These are phyloP conservation scores for Pythium periplocum DNA, from an alignment of 352 stramenopile genomes.

Conservation along the genomic window DNA sequence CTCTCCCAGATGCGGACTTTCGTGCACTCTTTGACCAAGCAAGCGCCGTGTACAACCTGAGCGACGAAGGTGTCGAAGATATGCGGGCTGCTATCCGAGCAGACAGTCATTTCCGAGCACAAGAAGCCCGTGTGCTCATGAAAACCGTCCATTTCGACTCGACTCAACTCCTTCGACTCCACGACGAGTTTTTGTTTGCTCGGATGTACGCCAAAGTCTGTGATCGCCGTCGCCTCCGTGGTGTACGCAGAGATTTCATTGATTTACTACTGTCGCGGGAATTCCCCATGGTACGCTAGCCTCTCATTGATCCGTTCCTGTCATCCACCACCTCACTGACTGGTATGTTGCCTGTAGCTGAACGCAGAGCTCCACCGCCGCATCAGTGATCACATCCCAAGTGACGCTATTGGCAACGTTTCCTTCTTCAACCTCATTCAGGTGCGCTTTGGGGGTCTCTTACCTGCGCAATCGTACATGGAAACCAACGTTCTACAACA, in stretches of 20 bases:
- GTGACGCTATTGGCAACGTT: constrained; percentile 56
- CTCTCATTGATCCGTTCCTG: too few species aligned
- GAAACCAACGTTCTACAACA: background rate
- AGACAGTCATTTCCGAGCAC: constrained; percentile 41
- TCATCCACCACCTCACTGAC: too few species aligned
- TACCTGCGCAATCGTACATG: too few species aligned
- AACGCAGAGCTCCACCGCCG: constrained; percentile 29
- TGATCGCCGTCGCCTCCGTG: constrained; percentile 35
- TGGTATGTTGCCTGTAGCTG: constrained; percentile 23
- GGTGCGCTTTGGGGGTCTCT: constrained; percentile 15
- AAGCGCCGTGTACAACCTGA: constrained; percentile 41
- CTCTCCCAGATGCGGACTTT: constrained; percentile 18
- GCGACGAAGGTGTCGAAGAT: constrained; percentile 55
- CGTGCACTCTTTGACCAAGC: constrained; percentile 30
- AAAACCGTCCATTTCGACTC: constrained; percentile 46
- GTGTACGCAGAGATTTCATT: constrained; percentile 45
- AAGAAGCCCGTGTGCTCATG: constrained; percentile 42
- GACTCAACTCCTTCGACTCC: constrained; percentile 44
- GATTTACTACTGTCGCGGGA: constrained; percentile 46
- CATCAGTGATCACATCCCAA: constrained; percentile 42
- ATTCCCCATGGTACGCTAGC: constrained; percentile 30
- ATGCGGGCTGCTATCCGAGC: constrained; percentile 42
- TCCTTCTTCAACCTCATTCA: constrained; percentile 60
- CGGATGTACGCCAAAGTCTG: constrained; percentile 40
- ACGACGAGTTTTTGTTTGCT: constrained; percentile 68